Percentiles rank a stretch among this genome's conserved stretches.
Evolutionary conservation across 2,329 filamentous ascomycete genomes (phyloP).

Genomic region (Cercospora sesami): DNA sequence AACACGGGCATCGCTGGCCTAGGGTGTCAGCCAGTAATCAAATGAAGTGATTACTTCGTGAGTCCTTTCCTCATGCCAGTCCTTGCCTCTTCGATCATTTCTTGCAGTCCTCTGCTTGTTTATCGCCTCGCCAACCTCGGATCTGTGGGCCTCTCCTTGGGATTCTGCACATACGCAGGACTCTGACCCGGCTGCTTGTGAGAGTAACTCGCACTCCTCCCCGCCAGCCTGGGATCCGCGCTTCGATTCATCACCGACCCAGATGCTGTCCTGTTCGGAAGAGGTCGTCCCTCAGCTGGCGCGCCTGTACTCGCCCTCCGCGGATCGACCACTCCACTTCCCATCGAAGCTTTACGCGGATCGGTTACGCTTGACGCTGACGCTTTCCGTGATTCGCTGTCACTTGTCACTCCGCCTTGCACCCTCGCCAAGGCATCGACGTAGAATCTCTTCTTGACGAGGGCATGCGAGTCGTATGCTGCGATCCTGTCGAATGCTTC

Average conservation of each 20-base stretch:
- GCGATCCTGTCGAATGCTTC: conserved; percentile 23
- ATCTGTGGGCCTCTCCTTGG: conserved; percentile 5
- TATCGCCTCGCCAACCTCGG: conserved; percentile 11
- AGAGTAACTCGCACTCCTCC: background rate
- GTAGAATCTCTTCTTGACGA: conserved; percentile 24
- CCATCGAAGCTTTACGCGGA: background rate
- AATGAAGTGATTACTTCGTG: background rate
- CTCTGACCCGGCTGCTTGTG: background rate
- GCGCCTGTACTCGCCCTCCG: background rate
- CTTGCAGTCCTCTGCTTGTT: background rate
- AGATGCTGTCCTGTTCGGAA: background rate
- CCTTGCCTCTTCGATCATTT: background rate
- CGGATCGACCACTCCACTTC: background rate
- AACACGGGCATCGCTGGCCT: background rate
- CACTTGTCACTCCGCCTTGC: background rate
- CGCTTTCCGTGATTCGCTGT: background rate
- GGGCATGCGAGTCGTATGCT: conserved; percentile 28
- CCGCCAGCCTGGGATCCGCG: conserved; percentile 5
- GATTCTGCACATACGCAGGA: background rate
- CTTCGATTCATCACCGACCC: background rate
- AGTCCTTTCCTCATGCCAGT: too few species aligned
- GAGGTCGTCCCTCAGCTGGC: background rate
- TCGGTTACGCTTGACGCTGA: background rate
- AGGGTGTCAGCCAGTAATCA: background rate
- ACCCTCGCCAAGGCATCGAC: conserved; percentile 21